Conservation (phyloP, 768 basidiomycete genomes). For the Boletus subcaerulescens region DNA sequence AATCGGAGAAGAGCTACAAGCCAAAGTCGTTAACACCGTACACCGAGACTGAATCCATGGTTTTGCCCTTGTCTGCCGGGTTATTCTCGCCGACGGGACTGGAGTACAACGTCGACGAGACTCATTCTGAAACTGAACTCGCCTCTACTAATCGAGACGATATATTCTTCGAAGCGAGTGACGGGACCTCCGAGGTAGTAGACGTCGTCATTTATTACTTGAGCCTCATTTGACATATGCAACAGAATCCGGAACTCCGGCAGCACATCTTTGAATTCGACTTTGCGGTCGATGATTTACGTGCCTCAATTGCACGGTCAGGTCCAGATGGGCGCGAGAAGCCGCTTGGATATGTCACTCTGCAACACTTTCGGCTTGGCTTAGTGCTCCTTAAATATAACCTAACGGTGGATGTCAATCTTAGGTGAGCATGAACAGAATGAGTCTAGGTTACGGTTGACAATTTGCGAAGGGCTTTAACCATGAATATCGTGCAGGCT, state of each 20-base stretch:
- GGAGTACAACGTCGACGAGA: conserved; percentile 71
- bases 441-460: conserved; percentile 6
- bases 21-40: conserved; percentile 20
- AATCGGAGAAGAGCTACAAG: conserved; percentile 24
- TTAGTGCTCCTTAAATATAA: conserved; percentile 80
- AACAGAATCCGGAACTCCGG: conserved; percentile 36
- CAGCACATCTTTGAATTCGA: conserved; percentile 77
- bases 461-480: conserved; percentile 53
- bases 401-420: conserved; percentile 80
- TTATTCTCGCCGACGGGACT: conserved; percentile 52
- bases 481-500: conserved; percentile 68
- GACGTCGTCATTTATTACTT: background rate
- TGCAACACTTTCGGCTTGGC: conserved; percentile 73
- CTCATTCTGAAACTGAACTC: conserved; percentile 44
- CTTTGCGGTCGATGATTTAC: conserved; percentile 82
- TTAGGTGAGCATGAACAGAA: conserved; percentile 49
- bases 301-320: conserved; percentile 76
- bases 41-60: conserved; percentile 26
- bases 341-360: conserved; percentile 70
- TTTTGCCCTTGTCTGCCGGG: conserved; percentile 51
- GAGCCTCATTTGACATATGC: conserved; percentile 1
- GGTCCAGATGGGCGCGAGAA: conserved; percentile 60
- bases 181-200: conserved; percentile 54
- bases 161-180: conserved; percentile 71
- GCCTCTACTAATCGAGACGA: conserved; percentile 45